These are phyloP conservation scores for Paspalum notatum DNA, from an alignment of 176 grass and related monocot genomes.

Conservation along the genomic window DNA sequence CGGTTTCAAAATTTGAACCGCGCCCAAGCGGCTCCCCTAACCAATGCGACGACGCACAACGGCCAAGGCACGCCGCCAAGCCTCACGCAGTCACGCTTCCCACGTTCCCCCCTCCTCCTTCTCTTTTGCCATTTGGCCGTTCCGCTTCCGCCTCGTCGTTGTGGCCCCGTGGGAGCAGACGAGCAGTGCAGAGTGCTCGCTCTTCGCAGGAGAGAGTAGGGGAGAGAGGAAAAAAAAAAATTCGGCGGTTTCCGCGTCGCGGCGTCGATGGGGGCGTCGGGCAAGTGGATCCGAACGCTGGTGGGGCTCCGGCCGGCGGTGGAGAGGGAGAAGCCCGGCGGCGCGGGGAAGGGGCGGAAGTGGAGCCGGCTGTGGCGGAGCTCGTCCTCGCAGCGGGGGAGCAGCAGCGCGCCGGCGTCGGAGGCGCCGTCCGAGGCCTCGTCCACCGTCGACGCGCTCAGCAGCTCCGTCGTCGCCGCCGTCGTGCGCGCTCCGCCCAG, in stretches of 20 bases:
- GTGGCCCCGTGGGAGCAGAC: background rate
- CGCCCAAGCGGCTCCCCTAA: conserved; percentile 32
- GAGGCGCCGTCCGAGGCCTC: conserved; percentile 65
- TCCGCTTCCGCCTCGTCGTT: conserved; percentile 19
- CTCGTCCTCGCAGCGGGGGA: conserved; percentile 52
- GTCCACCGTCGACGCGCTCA: conserved; percentile 57
- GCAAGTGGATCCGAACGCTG: conserved; percentile 83
- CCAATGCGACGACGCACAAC: conserved; percentile 27
- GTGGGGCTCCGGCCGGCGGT: conserved; percentile 55
- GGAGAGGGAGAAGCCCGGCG: conserved; percentile 37
- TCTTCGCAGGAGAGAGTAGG: background rate
- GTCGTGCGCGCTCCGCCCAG: conserved; percentile 63
- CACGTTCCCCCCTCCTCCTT: conserved; percentile 18
- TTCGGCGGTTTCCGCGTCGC: background rate
- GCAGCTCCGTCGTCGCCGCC: conserved; percentile 56
- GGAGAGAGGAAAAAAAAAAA: background rate
- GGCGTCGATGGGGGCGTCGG: conserved; percentile 63
- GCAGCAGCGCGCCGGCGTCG: conserved; percentile 45
- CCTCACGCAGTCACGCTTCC: conserved; percentile 28
- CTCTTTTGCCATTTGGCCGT: background rate
- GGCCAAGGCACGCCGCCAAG: conserved; percentile 40
- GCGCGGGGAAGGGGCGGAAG: conserved; percentile 53
- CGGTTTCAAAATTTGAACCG: conserved; percentile 49
- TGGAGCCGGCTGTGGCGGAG: conserved; percentile 78
- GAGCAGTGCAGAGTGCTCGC: too few relatives aligned